Evolutionary conservation across 345 rosid species (phyloP).

Genomic region (Gossypium thurberi): DNA sequence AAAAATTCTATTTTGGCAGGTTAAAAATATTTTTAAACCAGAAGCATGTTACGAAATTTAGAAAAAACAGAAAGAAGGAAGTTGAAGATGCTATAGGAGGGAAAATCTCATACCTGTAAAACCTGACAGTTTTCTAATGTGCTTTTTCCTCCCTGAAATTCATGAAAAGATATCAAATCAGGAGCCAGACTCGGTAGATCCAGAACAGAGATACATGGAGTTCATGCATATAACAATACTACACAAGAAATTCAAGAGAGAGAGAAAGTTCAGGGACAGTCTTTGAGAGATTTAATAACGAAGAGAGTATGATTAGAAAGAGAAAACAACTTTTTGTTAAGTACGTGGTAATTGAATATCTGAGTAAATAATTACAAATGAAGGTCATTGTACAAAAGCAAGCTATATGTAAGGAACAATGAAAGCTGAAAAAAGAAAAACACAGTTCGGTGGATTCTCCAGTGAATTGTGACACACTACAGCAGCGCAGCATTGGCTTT

Average conservation of each 20-base stretch:
- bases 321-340: not conserved
- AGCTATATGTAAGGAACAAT: not conserved
- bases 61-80: not conserved
- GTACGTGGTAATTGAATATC: not conserved
- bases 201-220: not conserved
- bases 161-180: slow-evolving; percentile 1
- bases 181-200: not conserved
- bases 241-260: not conserved
- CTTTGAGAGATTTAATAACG: not conserved
- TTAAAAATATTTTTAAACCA: not conserved
- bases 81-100: not conserved
- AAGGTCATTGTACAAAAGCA: not conserved
- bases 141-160: slow-evolving; percentile 90
- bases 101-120: slow-evolving; percentile 55
- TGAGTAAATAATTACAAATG: not conserved
- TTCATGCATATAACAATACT: not conserved
- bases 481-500: not conserved
- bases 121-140: slow-evolving; percentile 91
- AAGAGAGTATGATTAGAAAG: not conserved
- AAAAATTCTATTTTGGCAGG: not conserved
- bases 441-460: not conserved
- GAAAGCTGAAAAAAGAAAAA: not conserved
- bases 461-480: not conserved
- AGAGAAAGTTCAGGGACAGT: not conserved
- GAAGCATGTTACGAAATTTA: not conserved